A percentile compares a stretch with the other conserved stretches of the same genome.
These are phyloP conservation scores for Suillus clintonianus DNA, from an alignment of 768 basidiomycete species.

Conservation along the genomic window DNA sequence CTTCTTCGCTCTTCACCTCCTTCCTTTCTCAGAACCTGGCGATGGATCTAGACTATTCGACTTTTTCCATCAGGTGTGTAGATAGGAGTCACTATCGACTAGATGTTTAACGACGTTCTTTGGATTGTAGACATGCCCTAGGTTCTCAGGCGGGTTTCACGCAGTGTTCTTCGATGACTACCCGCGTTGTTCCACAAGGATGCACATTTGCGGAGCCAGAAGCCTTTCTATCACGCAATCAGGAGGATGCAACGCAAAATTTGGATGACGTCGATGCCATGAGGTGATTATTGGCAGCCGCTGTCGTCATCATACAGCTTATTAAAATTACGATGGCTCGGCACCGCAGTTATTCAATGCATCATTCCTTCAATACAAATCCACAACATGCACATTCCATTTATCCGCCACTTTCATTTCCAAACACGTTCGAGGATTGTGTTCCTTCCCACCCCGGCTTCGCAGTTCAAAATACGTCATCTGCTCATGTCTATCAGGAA, in stretches of 20 bases:
- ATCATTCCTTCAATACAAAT: neutral
- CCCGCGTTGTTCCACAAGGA: neutral
- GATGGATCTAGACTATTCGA: constrained; percentile 1
- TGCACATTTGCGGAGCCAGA: neutral
- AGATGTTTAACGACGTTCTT: neutral
- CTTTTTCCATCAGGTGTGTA: constrained; percentile 1
- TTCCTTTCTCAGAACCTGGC: constrained; percentile 1
- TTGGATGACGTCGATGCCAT: neutral
- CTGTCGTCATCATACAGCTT: neutral
- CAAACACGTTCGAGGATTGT: neutral
- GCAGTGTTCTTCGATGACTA: neutral
- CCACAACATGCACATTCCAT: neutral
- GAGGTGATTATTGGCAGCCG: neutral
- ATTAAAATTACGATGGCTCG: neutral
- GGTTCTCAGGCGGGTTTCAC: neutral
- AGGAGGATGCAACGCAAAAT: neutral
- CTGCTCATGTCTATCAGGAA: neutral
- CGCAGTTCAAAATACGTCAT: neutral
- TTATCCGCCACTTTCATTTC: neutral
- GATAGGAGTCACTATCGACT: neutral
- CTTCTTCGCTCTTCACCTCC: constrained; percentile 4
- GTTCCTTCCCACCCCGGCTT: neutral
- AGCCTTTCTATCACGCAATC: neutral
- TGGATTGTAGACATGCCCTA: neutral
- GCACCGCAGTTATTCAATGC: neutral